Evolutionary conservation across 2,329 filamentous ascomycete genomes (phyloP).

Genomic region (Aspergillus sp.): DNA sequence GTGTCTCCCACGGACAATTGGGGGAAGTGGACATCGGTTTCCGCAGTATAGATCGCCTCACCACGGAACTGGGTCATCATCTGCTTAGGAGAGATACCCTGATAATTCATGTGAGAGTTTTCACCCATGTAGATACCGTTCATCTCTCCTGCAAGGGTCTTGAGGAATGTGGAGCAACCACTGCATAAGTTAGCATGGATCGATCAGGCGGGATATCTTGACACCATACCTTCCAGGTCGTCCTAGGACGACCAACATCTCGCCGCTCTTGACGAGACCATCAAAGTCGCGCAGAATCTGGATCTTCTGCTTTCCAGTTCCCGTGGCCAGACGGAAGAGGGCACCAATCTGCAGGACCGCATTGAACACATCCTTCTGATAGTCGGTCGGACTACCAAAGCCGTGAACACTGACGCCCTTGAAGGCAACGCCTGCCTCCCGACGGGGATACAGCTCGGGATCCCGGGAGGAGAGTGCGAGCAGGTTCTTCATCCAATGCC

Average conservation of each 20-base stretch:
- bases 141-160: slow-evolving; percentile 80
- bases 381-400: slow-evolving; percentile 66
- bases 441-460: slow-evolving; percentile 52
- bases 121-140: slow-evolving; percentile 75
- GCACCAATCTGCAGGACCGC: slow-evolving; percentile 34
- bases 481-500: slow-evolving; percentile 48
- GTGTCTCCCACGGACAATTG: slow-evolving; percentile 76
- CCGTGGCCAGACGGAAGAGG: slow-evolving; percentile 31
- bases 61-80: slow-evolving; percentile 67
- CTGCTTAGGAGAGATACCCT: slow-evolving; percentile 51
- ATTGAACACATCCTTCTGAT: slow-evolving; percentile 53
- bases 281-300: slow-evolving; percentile 65
- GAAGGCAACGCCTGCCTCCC: slow-evolving; percentile 65
- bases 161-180: slow-evolving; percentile 79
- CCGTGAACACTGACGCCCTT: slow-evolving; percentile 68
- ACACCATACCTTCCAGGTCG: slow-evolving; percentile 39
- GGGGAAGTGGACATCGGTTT: slow-evolving; percentile 81
- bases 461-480: slow-evolving; percentile 48
- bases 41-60: slow-evolving; percentile 83
- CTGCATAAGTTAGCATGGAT: slow-evolving; percentile 17
- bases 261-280: slow-evolving; percentile 58
- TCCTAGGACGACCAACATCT: slow-evolving; percentile 59
- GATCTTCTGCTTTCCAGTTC: slow-evolving; percentile 47
- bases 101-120: slow-evolving; percentile 75
- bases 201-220: not conserved